Evolutionary conservation across 1,284 basidiomycete genomes (phyloP), one percentile per base, ranked within the genome.

Genomic region (Pisolithus thermaeus): DNA sequence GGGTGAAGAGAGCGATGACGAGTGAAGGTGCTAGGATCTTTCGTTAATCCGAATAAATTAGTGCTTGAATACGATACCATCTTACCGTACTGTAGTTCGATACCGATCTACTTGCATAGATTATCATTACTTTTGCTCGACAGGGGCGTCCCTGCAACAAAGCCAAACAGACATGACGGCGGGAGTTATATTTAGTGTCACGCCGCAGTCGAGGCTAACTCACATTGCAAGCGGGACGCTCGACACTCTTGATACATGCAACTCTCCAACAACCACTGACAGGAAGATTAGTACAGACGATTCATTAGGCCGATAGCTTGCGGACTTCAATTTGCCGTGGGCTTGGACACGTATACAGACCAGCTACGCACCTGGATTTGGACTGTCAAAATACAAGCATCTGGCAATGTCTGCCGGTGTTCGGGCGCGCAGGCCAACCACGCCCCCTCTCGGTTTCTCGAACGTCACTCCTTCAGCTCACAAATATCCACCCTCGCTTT

Each of bases 391-490:
- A 25, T 41, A 41, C 23, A 16, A 4, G 53, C 54, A 53, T 22
- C 18, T 46, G 44, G 28, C 28, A 46, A 81, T 80, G 78, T 75
- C 76, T 66, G 74, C 71, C 64, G 74, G 68, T 61, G 74, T 80
- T 60, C 72, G 85, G 66, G 79, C 75, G 48, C 75, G 85, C 64
- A 75, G 84, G 59, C 80, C 80, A 47, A 72, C 84, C 23, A 84
- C 85, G 51, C 85, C 86, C 14, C 80, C 81, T 7, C 76, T 76
- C 51, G 75, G 73, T 47, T 58, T 67, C 58, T 54, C 67, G 28
- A 69, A 75, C 54, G 58, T 69, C 40, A 59, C 68, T 54, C 70
- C 72, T 46, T 63, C 67, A 56, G 63, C 73, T 48, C 78, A 78
- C 59, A 72, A 81, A 60, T 85, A 84, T 70, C 84, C 84, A 38